phyloP scores from a whole-genome alignment of 192 early-diverging fungal species.

The Haplosporangium gracile region DNA sequence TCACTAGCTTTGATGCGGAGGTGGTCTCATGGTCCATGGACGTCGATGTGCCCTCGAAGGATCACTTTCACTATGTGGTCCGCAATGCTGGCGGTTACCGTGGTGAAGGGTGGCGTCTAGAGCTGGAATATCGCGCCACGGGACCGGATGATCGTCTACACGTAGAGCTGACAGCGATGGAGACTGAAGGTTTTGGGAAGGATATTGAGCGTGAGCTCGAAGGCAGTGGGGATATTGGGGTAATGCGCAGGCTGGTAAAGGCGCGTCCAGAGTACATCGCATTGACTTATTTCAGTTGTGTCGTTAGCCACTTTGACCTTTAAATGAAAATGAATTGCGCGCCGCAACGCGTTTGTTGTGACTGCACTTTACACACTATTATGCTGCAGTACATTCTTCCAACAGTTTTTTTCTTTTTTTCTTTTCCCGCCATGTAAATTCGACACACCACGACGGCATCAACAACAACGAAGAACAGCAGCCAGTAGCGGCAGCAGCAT shows the following conservation, averaged over 20 bases:
- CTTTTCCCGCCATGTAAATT: neutral
- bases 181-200: constrained; percentile 62
- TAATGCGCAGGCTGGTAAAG: constrained; percentile 44
- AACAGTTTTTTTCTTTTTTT: neutral
- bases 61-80: constrained; percentile 60
- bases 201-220: constrained; percentile 41
- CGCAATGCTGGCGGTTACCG: constrained; percentile 61
- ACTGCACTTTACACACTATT: neutral
- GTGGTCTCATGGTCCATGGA: constrained; percentile 70
- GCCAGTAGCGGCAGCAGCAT: no score
- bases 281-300: constrained; percentile 37
- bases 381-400: neutral
- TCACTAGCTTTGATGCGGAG: constrained; percentile 71
- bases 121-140: constrained; percentile 54
- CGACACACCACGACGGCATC: neutral
- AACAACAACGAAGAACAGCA: neutral
- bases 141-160: constrained; percentile 50
- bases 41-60: constrained; percentile 49
- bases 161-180: constrained; percentile 66
- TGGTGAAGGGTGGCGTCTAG: constrained; percentile 61
- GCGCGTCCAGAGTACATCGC: constrained; percentile 19
- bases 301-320: constrained; percentile 27
- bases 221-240: constrained; percentile 48
- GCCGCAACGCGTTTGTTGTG: neutral
- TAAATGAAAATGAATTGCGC: neutral